Conservation (phyloP, 352 stramenopile species). For the Phytophthora cactorum region DNA sequence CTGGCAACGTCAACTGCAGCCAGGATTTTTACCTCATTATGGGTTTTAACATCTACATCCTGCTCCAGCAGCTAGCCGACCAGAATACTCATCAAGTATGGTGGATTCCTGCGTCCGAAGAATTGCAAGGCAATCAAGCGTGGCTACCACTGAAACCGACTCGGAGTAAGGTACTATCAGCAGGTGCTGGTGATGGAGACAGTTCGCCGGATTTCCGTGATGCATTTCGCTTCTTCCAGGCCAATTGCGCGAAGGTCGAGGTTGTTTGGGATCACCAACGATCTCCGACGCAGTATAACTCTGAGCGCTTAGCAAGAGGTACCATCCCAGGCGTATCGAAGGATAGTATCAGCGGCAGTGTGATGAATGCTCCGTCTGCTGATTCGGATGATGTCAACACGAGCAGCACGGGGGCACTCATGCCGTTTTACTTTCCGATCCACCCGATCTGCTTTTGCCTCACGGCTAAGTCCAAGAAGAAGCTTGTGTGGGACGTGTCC, state of each 20-base stretch:
- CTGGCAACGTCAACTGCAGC: constrained; percentile 65
- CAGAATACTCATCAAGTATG: constrained; percentile 41
- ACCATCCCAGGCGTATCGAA: not conserved
- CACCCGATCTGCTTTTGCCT: constrained; percentile 81
- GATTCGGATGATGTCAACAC: constrained; percentile 4
- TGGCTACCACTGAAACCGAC: constrained; percentile 6
- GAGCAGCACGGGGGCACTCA: constrained; percentile 24
- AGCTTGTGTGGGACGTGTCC: constrained; percentile 70
- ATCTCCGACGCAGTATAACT: not conserved
- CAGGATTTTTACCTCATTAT: constrained; percentile 72
- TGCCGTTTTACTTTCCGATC: constrained; percentile 77
- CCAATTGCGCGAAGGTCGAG: constrained; percentile 69
- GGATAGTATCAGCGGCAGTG: not conserved
- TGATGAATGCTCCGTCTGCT: not conserved
- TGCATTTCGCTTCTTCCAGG: constrained; percentile 72
- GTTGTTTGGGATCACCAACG: constrained; percentile 66
- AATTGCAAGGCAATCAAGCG: constrained; percentile 4
- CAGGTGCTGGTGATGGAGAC: not conserved
- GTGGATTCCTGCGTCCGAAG: constrained; percentile 47
- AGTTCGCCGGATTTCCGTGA: constrained; percentile 42
- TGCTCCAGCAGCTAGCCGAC: constrained; percentile 73
- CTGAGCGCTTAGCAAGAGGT: constrained; percentile 2
- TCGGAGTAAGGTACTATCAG: constrained; percentile 12
- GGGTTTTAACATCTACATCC: constrained; percentile 83
- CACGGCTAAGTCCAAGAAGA: constrained; percentile 75